Base-by-base conservation (phyloP, 2,329 filamentous ascomycete genomes). In the Raffaelea ambrosiae region DNA sequence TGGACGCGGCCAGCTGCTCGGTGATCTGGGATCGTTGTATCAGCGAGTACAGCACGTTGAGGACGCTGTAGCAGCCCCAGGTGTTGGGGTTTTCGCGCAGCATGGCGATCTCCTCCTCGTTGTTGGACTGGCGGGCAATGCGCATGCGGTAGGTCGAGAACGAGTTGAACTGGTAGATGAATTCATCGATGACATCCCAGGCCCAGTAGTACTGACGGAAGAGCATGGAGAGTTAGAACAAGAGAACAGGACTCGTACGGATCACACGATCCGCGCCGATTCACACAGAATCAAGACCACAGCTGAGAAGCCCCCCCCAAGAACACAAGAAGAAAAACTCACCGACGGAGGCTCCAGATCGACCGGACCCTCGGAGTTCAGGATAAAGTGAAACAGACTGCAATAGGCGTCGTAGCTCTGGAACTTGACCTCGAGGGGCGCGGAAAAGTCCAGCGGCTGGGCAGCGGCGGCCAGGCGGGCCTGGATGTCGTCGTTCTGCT, bases 161-260 rank as follows among this genome's bases (percentile, higher is more conserved):
- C 51, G 90, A 94, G 77, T 98, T 96, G 78, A 98, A 98, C 69
- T 98, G 93, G 76, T 98, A 98, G 72, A 98, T 97, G 75, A 98
- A 98, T 71, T 98, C 93, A 69, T 98, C 93, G 71, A 98, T 96
- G 58, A 97, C 91, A 68, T 98, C 93, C 93, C 93, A 98, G 39
- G 93, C 93, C 93, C 93, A 98, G 75, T 91, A 96, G 73, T 95
- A 94, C 88, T 97, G 66, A n/a, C n/a, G n/a, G n/a, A n/a, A n/a
- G n/a, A n/a, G n/a, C n/a, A 40, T 43, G 13, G 26, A 23, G 18
- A 38, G 20, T 47, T 11, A 38, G 44, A 31, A n/a, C n/a, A n/a
- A n/a, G n/a, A n/a, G n/a, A n/a, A n/a, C n/a, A n/a, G n/a, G n/a
- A n/a, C n/a, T n/a, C n/a, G n/a, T n/a, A n/a, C n/a, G n/a, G n/a